Conservation (phyloP, 140 eudicot genomes). For the Flaveria floridana region DNA sequence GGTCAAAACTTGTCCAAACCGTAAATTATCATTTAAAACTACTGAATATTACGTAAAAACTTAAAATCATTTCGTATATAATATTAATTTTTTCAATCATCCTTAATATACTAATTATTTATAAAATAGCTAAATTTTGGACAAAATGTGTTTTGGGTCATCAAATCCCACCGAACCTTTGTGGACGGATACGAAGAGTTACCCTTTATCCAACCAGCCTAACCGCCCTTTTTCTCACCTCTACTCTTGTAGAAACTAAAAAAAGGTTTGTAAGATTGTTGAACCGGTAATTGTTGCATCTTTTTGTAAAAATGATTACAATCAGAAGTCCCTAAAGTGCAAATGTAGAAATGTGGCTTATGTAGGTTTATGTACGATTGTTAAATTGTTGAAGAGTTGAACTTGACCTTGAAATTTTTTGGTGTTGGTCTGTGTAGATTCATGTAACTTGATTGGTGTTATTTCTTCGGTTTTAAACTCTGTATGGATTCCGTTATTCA, state of each 20-base stretch:
- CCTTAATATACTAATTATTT: background rate
- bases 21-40: background rate
- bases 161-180: background rate
- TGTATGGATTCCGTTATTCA: background rate
- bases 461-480: background rate
- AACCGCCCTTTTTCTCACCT: background rate
- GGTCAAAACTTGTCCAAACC: background rate
- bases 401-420: background rate
- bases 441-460: background rate
- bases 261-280: background rate
- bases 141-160: background rate
- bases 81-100: background rate
- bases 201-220: background rate
- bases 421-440: slow-evolving; percentile 4
- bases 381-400: background rate
- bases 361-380: background rate
- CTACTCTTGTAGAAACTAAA: background rate
- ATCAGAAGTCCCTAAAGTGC: background rate
- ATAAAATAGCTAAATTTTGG: background rate
- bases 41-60: background rate
- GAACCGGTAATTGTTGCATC: background rate
- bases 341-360: background rate
- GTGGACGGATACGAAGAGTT: background rate
- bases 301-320: background rate
- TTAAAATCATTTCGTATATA: background rate